Base-by-base conservation (phyloP, 2,329 filamentous ascomycete species). In the Pseudogymnoascus sp. region DNA sequence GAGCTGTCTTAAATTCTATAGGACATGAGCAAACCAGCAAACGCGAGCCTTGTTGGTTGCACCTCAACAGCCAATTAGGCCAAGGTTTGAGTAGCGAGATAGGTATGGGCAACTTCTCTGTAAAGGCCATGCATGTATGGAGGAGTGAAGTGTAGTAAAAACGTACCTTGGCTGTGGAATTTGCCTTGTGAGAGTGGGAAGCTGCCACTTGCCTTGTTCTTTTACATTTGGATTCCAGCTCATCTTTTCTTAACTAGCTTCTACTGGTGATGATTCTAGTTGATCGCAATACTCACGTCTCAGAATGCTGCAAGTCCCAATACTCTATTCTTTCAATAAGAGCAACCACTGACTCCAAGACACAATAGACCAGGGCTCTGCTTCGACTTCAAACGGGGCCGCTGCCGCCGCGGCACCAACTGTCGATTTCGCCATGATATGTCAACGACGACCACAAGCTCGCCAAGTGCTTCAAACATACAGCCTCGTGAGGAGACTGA, bases 361-460 rank as follows among this genome's bases (percentile, higher is more conserved):
- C 28, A 63, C 52, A 63, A 67, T 45, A 68, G 65, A 60, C 62
- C 65, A 58, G 58, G 36, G 38, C 41, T 25, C 55, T 67, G 67
- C 63, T 67, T 65, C 41, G 62, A 66, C 61, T 67, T 69, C 52
- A 52, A 64, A 62, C 62, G 63, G 9, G 66, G 67, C n/a, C 45
- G 38, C 62, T 69, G 67, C 62, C 62, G 42, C 33, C 65, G 63
- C 19, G 19, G 19, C n/a, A 55, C 36, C 58, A 38, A 63, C 25
- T 69, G 66, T 38, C 62, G 58, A 63, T 69, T 64, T 63, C 66
- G 65, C 41, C 67, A 69, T 66, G 62, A 64, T 35, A 62, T 42
- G 23, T 8, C 58, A 55, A 49, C 60, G 33, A 61, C 19, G 23
- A 58, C 64, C 41, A 42, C 42, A 65, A 64, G 61, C 59, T 62